Conservation (phyloP, 2,329 filamentous ascomycete species). For the Colletotrichum sp. region DNA sequence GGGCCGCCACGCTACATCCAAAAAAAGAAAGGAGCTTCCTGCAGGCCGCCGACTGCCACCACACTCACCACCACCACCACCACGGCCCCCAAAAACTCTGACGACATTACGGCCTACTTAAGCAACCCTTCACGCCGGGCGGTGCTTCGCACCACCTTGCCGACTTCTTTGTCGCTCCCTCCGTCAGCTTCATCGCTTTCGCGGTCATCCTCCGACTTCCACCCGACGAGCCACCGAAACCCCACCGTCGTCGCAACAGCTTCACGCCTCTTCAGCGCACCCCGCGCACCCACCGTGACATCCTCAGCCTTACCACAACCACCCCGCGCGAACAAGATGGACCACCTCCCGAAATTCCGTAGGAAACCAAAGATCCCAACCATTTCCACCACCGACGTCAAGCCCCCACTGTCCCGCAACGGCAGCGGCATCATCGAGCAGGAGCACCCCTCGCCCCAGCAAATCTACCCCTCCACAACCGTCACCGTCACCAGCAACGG, state of each 20-base stretch:
- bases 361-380: constrained; percentile 49
- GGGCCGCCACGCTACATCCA: background rate
- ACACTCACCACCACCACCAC: background rate
- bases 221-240: background rate
- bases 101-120: constrained; percentile 18
- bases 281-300: background rate
- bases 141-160: background rate
- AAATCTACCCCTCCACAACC: constrained; percentile 24
- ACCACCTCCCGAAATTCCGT: constrained; percentile 47
- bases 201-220: background rate
- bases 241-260: background rate
- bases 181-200: background rate
- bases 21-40: constrained; percentile 16
- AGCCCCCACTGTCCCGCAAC: constrained; percentile 18
- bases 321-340: constrained; percentile 33
- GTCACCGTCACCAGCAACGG: constrained; percentile 6
- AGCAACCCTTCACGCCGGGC: background rate
- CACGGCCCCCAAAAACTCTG: background rate
- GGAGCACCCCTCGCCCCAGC: constrained; percentile 23
- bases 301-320: background rate
- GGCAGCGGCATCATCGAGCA: constrained; percentile 28
- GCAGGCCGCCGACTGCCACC: background rate
- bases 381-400: constrained; percentile 42
- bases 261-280: background rate
- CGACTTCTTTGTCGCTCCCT: background rate